Percentiles rank a stretch among this genome's conserved stretches.
Evolutionary conservation across 176 grass and related monocot genomes (phyloP).

Genomic region (Cenchrus purpureus): DNA sequence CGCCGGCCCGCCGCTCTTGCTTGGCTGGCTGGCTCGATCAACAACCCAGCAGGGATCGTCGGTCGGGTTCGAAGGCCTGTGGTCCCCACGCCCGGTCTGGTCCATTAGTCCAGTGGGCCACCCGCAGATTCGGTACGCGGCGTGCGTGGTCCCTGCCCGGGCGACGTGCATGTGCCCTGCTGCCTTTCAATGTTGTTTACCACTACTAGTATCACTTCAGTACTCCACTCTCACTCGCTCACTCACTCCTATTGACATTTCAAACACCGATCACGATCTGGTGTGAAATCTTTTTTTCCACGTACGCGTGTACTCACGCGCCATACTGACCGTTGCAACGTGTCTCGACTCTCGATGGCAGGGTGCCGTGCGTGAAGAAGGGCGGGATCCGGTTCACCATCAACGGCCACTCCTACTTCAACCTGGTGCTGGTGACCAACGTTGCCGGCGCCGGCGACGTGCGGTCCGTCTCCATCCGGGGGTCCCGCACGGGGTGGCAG

Average conservation of each 20-base stretch:
- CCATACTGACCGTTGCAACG: background rate
- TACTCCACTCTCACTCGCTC: background rate
- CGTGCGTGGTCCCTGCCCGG: background rate
- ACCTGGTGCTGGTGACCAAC: conserved; percentile 67
- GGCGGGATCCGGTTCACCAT: conserved; percentile 63
- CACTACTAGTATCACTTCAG: background rate
- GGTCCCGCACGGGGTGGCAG: conserved; percentile 56
- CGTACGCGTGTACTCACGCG: background rate
- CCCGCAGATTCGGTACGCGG: conserved; percentile 42
- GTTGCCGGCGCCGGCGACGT: conserved; percentile 60
- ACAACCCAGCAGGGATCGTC: background rate
- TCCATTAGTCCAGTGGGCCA: conserved; percentile 32
- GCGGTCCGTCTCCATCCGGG: conserved; percentile 47
- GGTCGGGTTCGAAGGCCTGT: conserved; percentile 6
- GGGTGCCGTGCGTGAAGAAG: conserved; percentile 65
- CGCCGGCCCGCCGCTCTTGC: too few species aligned
- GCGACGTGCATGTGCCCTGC: conserved; percentile 29
- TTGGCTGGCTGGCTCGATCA: background rate
- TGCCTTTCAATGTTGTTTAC: background rate
- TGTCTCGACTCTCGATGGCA: too few species aligned
- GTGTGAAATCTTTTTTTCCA: background rate
- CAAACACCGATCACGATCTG: background rate
- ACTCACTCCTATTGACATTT: background rate
- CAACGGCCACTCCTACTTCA: conserved; percentile 75
- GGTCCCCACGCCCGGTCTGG: background rate